Base-by-base conservation (phyloP, 106 monocot genomes). In the Acorus calamus region DNA sequence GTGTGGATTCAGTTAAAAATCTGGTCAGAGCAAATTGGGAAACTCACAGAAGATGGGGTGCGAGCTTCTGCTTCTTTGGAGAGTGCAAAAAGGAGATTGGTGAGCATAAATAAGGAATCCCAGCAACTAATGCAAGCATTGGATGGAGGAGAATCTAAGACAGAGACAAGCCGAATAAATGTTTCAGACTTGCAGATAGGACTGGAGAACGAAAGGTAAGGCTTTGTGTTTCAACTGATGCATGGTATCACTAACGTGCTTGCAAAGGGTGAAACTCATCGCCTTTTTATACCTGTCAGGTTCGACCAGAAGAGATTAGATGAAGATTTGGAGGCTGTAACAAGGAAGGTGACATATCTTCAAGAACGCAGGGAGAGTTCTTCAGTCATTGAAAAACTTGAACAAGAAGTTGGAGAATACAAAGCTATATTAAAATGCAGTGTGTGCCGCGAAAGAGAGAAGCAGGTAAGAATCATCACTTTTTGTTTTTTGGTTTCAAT, bases 141-240 rank as follows among this genome's bases (percentile, higher is more conserved):
- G 11, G 77, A 72, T 69, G 85, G 60, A 52, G 57, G 61, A 11
- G 80, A 82, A 65, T 42, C 63, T 0, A 87, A 80, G 50, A 47
- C 69, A 46, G 79, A 79, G 62, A 73, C 9, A 48, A 85, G 78
- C 52, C 78, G 91, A 42, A 13, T 57, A 2, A 71, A 85, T 42
- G 77, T 83, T 62, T 59, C 80, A 42, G 78, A 84, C 50, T 65
- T 96, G 47, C 72, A 85, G 53, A 74, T 91, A 65, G 87, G 83
- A 54, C 73, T 94, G 53, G 89, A 89, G 64, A 89, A 87, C 61
- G 91, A 91, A 68, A 96, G 87, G 96, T 96, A 74, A 11, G 46
- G 5, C 10, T 0, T 28, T 28, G 28, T 28, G 28, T 1, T 28
- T 28, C 28, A 28, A 28, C 28, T 1, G 28, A 28, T 28, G 28